Evolutionary conservation across 768 basidiomycete species (phyloP).

Genomic region (Rhizopogon vesiculosus): DNA sequence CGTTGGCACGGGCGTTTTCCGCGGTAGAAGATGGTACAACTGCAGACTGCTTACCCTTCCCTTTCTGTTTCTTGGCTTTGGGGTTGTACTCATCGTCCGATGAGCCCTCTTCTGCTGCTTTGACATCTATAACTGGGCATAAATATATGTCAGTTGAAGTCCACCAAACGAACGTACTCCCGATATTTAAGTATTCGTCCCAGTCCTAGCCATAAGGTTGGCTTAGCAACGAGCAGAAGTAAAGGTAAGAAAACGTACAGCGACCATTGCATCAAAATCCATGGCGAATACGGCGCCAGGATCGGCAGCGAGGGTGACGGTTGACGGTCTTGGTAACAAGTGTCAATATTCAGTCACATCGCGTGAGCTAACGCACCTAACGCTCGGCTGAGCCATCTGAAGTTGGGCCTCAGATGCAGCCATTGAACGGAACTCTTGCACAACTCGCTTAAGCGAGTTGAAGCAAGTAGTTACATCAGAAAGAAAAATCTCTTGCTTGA

Average conservation of each 20-base stretch:
- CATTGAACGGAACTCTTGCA: conserved; percentile 55
- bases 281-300: conserved; percentile 43
- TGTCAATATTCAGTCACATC: not conserved
- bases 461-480: conserved; percentile 79
- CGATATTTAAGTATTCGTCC: conserved; percentile 55
- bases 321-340: conserved; percentile 34
- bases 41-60: conserved; percentile 22
- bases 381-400: conserved; percentile 66
- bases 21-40: conserved; percentile 21
- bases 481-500: conserved; percentile 81
- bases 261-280: conserved; percentile 64
- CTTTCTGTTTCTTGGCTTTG: conserved; percentile 18
- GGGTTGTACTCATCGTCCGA: conserved; percentile 52
- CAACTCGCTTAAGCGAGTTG: conserved; percentile 70
- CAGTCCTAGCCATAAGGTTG: conserved; percentile 40
- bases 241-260: conserved; percentile 34
- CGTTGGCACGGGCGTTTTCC: conserved; percentile 46
- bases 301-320: conserved; percentile 50
- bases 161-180: conserved; percentile 26
- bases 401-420: conserved; percentile 46
- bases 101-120: conserved; percentile 24
- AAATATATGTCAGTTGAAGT: not conserved
- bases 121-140: not conserved
- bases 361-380: conserved; percentile 41
- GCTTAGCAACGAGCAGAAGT: not conserved